Base-by-base conservation (phyloP, 225 moss, liverwort and hornwort species). In the Sphagnum contortum region DNA sequence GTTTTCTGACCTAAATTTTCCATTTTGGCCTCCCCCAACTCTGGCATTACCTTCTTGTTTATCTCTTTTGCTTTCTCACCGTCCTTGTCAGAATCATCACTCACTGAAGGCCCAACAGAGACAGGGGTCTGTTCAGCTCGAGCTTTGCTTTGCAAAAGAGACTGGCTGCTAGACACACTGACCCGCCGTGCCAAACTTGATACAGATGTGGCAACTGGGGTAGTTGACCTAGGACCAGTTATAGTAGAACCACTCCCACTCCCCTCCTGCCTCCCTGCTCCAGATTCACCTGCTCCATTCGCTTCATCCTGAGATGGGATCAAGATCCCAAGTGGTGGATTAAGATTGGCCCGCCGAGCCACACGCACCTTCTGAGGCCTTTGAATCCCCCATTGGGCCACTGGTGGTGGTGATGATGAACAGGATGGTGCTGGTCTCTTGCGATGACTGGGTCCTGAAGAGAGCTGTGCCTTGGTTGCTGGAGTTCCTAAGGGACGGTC, bases 351-450 rank as follows among this genome's bases (percentile, higher is more conserved):
- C 51, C 92, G 83, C 14, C 85, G 90, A 52, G 76, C 73, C 56
- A 91, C 87, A 0, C 85, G 76, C 85, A 89, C 86, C 71, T 91
- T 98, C 70, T 83, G 90, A 13, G 82, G 89, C 54, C 98, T 91
- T 52, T 93, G 94, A 64, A 85, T 93, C 48, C 85, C 98, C 98
- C 98, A 98, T 52, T 93, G 78, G 11, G 98, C 82, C 2, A 77
- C 82, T 5, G 93, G 89, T 45, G 98, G 98, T 47, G 98, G 91
- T 9, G 90, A 85, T 54, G 96, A 92, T 69, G 85, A 79, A 29
- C 29, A 29, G 50, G 96, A 90, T 12, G 92, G 89, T 46, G 90
- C 94, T 44, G 88, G 88, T 79, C 98, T 85, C 81, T 98, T 98
- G 44, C 93, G 85, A 69, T 88, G 93, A 50, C 71, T 67, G 8